Base-by-base conservation (phyloP, 805 yeast genomes). In the Candida dajiaensis region DNA sequence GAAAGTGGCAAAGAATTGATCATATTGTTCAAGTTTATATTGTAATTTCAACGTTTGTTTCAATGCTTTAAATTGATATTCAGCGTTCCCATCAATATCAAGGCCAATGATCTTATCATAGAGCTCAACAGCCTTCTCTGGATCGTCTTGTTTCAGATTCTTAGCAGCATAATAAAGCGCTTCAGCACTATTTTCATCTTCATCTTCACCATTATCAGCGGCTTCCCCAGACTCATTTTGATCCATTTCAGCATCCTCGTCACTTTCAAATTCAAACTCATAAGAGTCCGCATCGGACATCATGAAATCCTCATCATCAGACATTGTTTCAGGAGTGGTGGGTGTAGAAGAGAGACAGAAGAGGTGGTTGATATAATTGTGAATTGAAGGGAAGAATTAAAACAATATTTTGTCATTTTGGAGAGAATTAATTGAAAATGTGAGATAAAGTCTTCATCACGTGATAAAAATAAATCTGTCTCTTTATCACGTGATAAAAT, bases 211-310 rank as follows among this genome's bases (percentile, higher is more conserved):
- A 13, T 40, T 47, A 45, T 45, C 43, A 41, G 43, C 48, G 48
- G 43, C 40, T 19, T 61, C 68, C n/a, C 36, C 36, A 16, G 36
- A 33, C 20, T 33, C 20, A 12, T 33, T 33, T 16, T 33, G 36
- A 12, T 33, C 36, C 36, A 33, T 33, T 33, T 33, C 36, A 3
- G 36, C 36, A 10, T 33, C 36, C 20, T 33, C 36, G 12, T 33
- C 36, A 12, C 36, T 33, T 20, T 33, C 64, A 28, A 57, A 60
- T 39, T 59, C 64, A 26, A 59, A 57, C 43, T 58, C 64, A 42
- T 52, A 58, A 18, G 62, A 57, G 48, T 57, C 63, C 1, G 48
- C 61, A 26, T 57, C 64, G n/a, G 60, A 53, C 60, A 58, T 57
- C 63, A 57, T 58, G 40, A 57, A 57, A 23, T 60, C 62, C 18